Conservation (phyloP, 805 yeast genomes). For the Cyberlindnera suaveolens region DNA sequence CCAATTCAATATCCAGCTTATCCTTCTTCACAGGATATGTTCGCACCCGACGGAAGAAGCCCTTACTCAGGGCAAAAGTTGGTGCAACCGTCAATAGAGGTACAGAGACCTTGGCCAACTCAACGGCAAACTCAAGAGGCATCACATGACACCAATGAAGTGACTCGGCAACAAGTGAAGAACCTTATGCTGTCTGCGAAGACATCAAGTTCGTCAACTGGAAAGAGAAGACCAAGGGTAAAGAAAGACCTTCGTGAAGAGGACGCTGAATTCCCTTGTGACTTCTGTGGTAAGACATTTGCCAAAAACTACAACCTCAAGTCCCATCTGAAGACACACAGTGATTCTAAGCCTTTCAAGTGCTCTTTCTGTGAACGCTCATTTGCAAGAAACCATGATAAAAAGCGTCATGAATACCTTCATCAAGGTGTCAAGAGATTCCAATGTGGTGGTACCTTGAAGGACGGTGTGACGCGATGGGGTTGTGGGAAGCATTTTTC, state of each 20-base stretch:
- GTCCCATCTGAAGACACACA: constrained; percentile 74
- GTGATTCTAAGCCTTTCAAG: constrained; percentile 62
- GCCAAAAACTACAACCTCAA: constrained; percentile 77
- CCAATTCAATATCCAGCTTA: too few relatives aligned
- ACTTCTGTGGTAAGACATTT: constrained; percentile 66
- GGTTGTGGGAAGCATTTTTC: constrained; percentile 74
- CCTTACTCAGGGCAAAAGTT: too few relatives aligned
- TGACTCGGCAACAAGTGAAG: constrained; percentile 7
- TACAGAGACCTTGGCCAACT: too few relatives aligned
- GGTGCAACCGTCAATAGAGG: too few relatives aligned
- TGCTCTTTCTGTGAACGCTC: constrained; percentile 60
- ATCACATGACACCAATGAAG: background rate
- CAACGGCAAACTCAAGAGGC: too few relatives aligned
- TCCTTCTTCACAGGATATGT: too few relatives aligned
- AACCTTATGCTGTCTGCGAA: constrained; percentile 6
- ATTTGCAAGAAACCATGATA: constrained; percentile 74
- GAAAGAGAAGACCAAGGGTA: constrained; percentile 8
- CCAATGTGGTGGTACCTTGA: constrained; percentile 55
- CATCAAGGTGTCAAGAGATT: constrained; percentile 70
- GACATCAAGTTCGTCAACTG: constrained; percentile 4
- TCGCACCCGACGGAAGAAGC: too few relatives aligned
- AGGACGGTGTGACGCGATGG: constrained; percentile 57
- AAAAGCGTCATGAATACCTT: constrained; percentile 68
- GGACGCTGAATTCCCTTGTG: constrained; percentile 37
- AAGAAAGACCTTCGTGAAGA: background rate